Evolutionary conservation across 2,329 filamentous ascomycete genomes (phyloP).

Genomic region (Cordyceps cicadae): DNA sequence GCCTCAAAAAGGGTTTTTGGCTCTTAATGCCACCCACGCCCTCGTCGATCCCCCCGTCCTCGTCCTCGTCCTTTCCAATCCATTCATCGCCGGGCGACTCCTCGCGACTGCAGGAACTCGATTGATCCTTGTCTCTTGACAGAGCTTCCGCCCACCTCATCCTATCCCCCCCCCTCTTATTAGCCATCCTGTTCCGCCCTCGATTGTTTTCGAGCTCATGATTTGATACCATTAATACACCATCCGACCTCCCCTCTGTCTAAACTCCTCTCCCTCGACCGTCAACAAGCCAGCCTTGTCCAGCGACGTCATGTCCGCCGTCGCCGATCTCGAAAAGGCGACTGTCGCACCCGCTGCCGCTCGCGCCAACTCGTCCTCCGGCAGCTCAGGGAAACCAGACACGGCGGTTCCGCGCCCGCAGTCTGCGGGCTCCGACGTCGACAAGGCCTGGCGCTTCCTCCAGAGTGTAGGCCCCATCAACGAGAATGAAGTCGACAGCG

Average conservation of each 20-base stretch:
- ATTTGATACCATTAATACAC: not conserved
- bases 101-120: not conserved
- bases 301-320: constrained; percentile 17
- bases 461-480: constrained; percentile 31
- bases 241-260: not conserved
- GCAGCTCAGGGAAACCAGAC: constrained; percentile 12
- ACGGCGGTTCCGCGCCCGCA: not conserved
- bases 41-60: not conserved
- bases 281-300: not conserved
- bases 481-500: constrained; percentile 23
- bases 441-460: constrained; percentile 39
- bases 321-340: not conserved
- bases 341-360: constrained; percentile 11
- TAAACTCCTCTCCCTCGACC: not conserved
- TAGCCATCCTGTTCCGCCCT: no score
- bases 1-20: not conserved
- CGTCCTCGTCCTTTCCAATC: not conserved
- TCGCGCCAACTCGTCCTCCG: constrained; percentile 2
- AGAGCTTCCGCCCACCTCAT: not conserved
- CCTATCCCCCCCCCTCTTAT: not conserved
- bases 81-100: not conserved
- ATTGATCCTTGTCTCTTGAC: not conserved
- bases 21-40: not conserved
- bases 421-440: constrained; percentile 23
- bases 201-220: no score